These are phyloP conservation scores for Xanthoparmelia taractica DNA, from an alignment of 495 filamentous ascomycete genomes.

Conservation along the genomic window DNA sequence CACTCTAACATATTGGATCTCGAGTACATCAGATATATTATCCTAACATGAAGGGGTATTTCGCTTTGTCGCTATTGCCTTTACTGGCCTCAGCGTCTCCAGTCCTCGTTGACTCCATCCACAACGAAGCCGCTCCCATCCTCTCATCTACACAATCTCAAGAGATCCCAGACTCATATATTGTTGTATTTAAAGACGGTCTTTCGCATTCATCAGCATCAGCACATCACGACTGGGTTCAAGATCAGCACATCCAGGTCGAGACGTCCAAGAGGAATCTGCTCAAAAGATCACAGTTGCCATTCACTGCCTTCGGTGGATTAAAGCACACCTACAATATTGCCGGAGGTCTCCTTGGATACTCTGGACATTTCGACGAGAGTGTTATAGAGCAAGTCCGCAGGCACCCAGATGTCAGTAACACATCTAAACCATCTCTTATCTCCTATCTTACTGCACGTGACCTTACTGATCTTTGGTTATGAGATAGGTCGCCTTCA, in stretches of 20 bases:
- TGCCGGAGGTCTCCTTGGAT: conserved; percentile 73
- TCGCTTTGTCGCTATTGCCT: conserved; percentile 57
- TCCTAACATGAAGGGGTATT: conserved; percentile 66
- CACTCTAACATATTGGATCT: conserved; percentile 14
- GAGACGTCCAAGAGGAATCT: conserved; percentile 64
- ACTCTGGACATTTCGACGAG: conserved; percentile 94
- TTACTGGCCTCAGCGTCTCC: conserved; percentile 67
- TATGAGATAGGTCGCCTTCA: conserved; percentile 72
- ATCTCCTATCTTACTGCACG: conserved; percentile 18
- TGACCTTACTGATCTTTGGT: conserved; percentile 14
- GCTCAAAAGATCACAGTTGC: conserved; percentile 78
- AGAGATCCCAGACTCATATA: conserved; percentile 84
- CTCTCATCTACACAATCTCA: conserved; percentile 69
- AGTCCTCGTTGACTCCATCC: conserved; percentile 67
- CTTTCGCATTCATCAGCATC: conserved; percentile 57
- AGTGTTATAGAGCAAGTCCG: conserved; percentile 87
- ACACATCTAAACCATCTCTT: conserved; percentile 15
- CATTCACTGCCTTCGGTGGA: conserved; percentile 65
- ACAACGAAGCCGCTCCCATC: conserved; percentile 80
- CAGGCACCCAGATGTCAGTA: conserved; percentile 92
- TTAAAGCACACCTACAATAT: conserved; percentile 95
- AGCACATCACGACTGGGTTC: conserved; percentile 85
- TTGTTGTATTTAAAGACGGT: conserved; percentile 97
- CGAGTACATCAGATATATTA: conserved; percentile 16
- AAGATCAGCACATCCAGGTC: conserved; percentile 63